A percentile compares a stretch with the other conserved stretches of the same genome.
Evolutionary conservation across 768 basidiomycete genomes (phyloP).

Genomic region (Tephrocybe sp.): DNA sequence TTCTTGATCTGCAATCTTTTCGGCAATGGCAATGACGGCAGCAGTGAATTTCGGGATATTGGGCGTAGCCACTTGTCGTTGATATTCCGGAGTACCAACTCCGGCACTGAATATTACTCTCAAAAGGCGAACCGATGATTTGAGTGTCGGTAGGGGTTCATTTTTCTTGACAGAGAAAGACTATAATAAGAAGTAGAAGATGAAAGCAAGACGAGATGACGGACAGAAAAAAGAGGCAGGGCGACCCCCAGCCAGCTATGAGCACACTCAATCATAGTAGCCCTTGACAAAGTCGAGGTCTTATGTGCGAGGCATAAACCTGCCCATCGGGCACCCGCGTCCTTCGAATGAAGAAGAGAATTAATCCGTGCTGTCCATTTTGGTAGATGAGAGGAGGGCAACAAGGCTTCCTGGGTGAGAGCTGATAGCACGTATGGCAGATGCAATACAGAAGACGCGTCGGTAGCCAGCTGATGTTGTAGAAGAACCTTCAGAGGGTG

Average conservation of each 20-base stretch:
- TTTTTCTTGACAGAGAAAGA: slow-evolving; percentile 50
- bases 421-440: slow-evolving; percentile 56
- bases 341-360: slow-evolving; percentile 74
- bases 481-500: slow-evolving; percentile 63
- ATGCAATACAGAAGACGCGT: slow-evolving; percentile 55
- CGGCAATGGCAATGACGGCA: slow-evolving; percentile 53
- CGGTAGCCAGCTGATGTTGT: slow-evolving; percentile 71
- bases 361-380: slow-evolving; percentile 78
- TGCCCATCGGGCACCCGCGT: slow-evolving; percentile 75
- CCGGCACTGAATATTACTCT: slow-evolving; percentile 59
- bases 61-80: slow-evolving; percentile 72
- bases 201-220: slow-evolving; percentile 31
- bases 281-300: slow-evolving; percentile 55
- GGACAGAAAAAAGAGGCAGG: slow-evolving; percentile 67
- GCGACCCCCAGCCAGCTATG: slow-evolving; percentile 68
- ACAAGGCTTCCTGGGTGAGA: slow-evolving; percentile 51
- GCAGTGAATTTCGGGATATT: slow-evolving; percentile 69
- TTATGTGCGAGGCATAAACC: slow-evolving; percentile 73
- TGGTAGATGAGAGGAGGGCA: slow-evolving; percentile 60
- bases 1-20: slow-evolving; percentile 47
- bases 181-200: slow-evolving; percentile 25
- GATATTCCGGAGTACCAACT: slow-evolving; percentile 69
- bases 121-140: slow-evolving; percentile 64
- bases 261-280: slow-evolving; percentile 64
- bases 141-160: slow-evolving; percentile 57